Conservation (phyloP, 805 yeast species). For the Jamesozyma lodderae region DNA sequence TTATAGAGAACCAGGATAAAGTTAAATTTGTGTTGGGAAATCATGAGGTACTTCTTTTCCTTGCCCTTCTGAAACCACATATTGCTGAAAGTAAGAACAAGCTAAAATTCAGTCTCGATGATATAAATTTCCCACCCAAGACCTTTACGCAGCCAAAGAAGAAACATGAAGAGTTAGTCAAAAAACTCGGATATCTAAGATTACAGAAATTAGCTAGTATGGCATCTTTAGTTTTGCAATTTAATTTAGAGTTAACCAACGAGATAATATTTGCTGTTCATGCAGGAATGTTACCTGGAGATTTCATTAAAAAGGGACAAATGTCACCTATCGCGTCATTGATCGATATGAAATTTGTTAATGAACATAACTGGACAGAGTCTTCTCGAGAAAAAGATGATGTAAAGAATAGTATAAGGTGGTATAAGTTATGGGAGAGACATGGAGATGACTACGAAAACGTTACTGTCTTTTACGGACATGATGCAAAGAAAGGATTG, state of each 20-base stretch:
- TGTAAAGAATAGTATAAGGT: constrained; percentile 30
- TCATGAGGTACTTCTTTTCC: constrained; percentile 69
- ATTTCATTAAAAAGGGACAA: constrained; percentile 22
- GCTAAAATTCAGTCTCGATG: constrained; percentile 12
- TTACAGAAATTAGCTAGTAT: constrained; percentile 14
- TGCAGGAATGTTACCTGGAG: constrained; percentile 71
- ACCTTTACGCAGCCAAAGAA: constrained; percentile 12
- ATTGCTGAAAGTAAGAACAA: constrained; percentile 13
- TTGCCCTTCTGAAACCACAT: constrained; percentile 39
- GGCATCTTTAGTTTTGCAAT: constrained; percentile 16
- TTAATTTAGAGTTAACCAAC: constrained; percentile 11
- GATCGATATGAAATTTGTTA: constrained; percentile 59
- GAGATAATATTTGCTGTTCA: constrained; percentile 57
- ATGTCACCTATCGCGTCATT: constrained; percentile 37
- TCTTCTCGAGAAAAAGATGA: constrained; percentile 21
- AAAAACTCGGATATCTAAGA: constrained; percentile 14
- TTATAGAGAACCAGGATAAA: constrained; percentile 38
- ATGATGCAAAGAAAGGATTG: constrained; percentile 75
- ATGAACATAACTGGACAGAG: constrained; percentile 52
- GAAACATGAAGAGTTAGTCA: constrained; percentile 16
- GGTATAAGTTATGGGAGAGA: constrained; percentile 51
- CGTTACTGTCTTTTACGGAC: constrained; percentile 66
- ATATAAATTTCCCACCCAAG: constrained; percentile 9
- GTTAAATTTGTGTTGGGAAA: constrained; percentile 79
- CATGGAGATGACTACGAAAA: constrained; percentile 17